These are phyloP conservation scores for Euclidium syriacum DNA, from an alignment of 345 rosid species.

Conservation along the genomic window DNA sequence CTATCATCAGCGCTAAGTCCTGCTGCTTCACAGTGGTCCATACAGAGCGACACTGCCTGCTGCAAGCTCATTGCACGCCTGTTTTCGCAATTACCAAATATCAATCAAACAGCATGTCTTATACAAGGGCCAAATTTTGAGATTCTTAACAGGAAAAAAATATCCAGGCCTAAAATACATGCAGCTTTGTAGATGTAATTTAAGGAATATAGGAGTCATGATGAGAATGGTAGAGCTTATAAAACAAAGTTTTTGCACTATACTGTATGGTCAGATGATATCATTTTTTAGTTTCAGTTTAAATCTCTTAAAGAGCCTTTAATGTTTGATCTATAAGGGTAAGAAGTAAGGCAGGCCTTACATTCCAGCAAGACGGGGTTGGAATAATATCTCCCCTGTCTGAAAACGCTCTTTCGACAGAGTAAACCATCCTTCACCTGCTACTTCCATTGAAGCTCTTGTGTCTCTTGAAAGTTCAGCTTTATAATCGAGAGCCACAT, in stretches of 20 bases:
- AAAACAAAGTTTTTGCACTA: not conserved
- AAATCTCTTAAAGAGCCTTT: not conserved
- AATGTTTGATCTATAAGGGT: not conserved
- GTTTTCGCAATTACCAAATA: constrained; percentile 1
- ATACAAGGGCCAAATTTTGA: not conserved
- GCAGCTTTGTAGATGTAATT: not conserved
- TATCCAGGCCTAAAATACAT: not conserved
- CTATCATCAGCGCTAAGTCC: constrained; percentile 56
- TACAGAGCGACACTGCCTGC: constrained; percentile 87
- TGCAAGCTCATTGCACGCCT: constrained; percentile 83
- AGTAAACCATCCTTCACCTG: constrained; percentile 72
- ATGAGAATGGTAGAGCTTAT: not conserved
- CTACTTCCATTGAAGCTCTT: constrained; percentile 53
- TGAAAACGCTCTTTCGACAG: constrained; percentile 84
- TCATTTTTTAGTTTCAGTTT: not conserved
- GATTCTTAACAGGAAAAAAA: not conserved
- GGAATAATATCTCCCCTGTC: constrained; percentile 90
- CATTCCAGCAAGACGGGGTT: constrained; percentile 84
- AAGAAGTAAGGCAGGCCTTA: constrained; percentile 36
- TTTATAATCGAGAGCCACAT: constrained; percentile 79
- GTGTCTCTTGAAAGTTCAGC: constrained; percentile 62
- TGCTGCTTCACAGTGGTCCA: constrained; percentile 82
- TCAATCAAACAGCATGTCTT: not conserved
- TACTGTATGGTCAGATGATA: not conserved
- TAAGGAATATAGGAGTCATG: not conserved